These are phyloP conservation scores for Panicum virgatum DNA, from an alignment of 202 grass and related monocot species.

Conservation along the genomic window DNA sequence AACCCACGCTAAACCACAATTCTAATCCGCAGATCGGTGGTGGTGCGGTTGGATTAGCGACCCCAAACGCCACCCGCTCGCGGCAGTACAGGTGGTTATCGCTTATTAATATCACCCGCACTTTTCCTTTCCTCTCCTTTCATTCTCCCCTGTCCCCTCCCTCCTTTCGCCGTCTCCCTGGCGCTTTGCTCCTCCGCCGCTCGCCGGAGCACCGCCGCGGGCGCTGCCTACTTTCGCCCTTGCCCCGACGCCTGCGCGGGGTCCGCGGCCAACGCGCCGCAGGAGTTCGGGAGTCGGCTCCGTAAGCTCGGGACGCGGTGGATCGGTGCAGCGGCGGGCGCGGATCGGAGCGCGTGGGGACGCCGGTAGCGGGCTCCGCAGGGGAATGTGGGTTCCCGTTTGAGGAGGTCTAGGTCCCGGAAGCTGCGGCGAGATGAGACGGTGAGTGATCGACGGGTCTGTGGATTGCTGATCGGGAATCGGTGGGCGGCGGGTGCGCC, in stretches of 20 bases:
- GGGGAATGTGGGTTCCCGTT: conserved; percentile 53
- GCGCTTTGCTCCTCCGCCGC: conserved; percentile 9
- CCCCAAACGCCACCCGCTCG: background rate
- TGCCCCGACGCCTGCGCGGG: background rate
- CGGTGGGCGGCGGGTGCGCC: conserved; percentile 17
- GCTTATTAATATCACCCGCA: conserved; percentile 59
- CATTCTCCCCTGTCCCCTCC: background rate
- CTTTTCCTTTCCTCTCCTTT: conserved; percentile 39
- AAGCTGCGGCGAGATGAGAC: conserved; percentile 28
- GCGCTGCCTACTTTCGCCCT: background rate
- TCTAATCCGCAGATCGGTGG: conserved; percentile 27
- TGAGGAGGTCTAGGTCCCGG: conserved; percentile 13
- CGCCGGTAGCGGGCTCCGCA: conserved; percentile 9
- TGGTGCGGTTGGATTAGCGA: conserved; percentile 17
- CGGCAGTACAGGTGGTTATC: conserved; percentile 34
- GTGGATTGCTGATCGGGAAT: conserved; percentile 23
- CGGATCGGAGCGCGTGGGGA: conserved; percentile 36
- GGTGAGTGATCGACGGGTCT: conserved; percentile 47
- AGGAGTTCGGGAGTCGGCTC: background rate
- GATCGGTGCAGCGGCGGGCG: conserved; percentile 7
- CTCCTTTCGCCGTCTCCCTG: background rate
- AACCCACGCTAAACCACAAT: conserved; percentile 25
- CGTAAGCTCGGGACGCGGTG: conserved; percentile 1
- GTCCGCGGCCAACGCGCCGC: background rate
- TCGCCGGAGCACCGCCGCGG: conserved; percentile 32